Evolutionary conservation across 768 basidiomycete species (phyloP), one percentile per base, ranked within the genome.

Genomic region (Psilocybe cubensis): DNA sequence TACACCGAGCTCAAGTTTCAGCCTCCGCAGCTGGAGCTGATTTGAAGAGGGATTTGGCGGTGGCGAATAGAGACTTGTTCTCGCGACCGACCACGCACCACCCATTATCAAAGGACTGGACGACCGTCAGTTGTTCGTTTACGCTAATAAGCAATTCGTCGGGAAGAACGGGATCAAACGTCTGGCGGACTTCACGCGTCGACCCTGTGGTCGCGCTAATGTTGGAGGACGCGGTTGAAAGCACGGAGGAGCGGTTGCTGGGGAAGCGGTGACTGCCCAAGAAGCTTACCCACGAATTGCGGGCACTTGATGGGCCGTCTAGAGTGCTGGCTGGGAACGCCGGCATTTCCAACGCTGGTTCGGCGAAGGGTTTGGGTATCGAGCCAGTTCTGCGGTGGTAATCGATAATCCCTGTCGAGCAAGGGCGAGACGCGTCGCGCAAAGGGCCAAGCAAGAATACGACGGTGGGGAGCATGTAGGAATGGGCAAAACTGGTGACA

Each of bases 51-150:
- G 79, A 79, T 61, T 76, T 76, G 9, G 76, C 63, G 24, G 62
- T 63, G 5, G 70, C 53, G 17, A 70, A 64, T 23, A 74, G 64
- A 23, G 70, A 66, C 57, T 61, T 58, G 43, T 66, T 68, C 58
- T 87, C 82, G 25, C 87, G 76, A n/a, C 83, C 85, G 50, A 89
- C 87, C 50, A 89, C 77, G 63, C 87, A 90, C 91, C 91, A 93
- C 1, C 89, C 91, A 56, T 92, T 91, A 57, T 92, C 87, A 63
- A 86, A 89, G 4, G 83, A 83, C 58, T 83, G 82, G 3, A 91
- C 76, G 25, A 91, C 72, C 1, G 80, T 82, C 40, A 92, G 71
- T 31, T 74, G 74, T 67, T 93, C 89, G 35, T 87, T 86, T 11
- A 78, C 64, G 29, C 64, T 67, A n/a, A 75, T 67, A 29, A 85